phyloP scores from a whole-genome alignment of 2,329 filamentous ascomycete genomes.

The Zasmidium cellare region DNA sequence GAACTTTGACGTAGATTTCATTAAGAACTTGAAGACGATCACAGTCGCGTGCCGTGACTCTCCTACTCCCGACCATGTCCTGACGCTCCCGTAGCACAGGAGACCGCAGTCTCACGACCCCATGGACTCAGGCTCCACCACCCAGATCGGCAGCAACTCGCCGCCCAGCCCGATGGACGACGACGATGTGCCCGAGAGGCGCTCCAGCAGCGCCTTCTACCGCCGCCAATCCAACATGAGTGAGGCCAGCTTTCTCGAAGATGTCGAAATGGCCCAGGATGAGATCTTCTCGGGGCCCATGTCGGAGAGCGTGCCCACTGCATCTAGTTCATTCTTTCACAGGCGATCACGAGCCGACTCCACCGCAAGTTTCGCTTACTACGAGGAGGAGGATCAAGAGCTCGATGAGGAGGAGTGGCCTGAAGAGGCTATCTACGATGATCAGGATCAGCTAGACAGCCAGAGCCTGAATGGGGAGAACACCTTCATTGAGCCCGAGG shows the following conservation, averaged over 20 bases:
- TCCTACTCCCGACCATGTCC: neutral
- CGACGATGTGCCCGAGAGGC: conserved; percentile 22
- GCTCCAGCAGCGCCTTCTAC: conserved; percentile 46
- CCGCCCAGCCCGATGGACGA: conserved; percentile 17
- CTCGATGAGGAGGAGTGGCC: conserved; percentile 48
- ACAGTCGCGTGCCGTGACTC: neutral
- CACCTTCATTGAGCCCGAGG: conserved; percentile 34
- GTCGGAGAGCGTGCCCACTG: conserved; percentile 93
- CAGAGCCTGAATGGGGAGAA: conserved; percentile 42
- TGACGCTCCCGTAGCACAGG: neutral
- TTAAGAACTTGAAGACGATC: neutral
- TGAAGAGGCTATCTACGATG: conserved; percentile 51
- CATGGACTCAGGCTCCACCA: conserved; percentile 14
- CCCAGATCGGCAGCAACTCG: conserved; percentile 11
- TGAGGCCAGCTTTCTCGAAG: conserved; percentile 70
- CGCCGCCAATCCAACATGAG: conserved; percentile 69
- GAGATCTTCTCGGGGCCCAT: conserved; percentile 93
- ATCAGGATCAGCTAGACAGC: conserved; percentile 42
- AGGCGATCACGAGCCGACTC: conserved; percentile 80
- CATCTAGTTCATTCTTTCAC: conserved; percentile 86
- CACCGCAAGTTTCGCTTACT: conserved; percentile 85
- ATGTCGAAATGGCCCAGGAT: conserved; percentile 98
- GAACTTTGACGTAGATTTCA: neutral
- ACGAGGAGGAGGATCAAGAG: conserved; percentile 67
- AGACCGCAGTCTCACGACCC: conserved; percentile 12